phyloP scores from a whole-genome alignment of 257 asterid genomes.

The Jasminum sambac region DNA sequence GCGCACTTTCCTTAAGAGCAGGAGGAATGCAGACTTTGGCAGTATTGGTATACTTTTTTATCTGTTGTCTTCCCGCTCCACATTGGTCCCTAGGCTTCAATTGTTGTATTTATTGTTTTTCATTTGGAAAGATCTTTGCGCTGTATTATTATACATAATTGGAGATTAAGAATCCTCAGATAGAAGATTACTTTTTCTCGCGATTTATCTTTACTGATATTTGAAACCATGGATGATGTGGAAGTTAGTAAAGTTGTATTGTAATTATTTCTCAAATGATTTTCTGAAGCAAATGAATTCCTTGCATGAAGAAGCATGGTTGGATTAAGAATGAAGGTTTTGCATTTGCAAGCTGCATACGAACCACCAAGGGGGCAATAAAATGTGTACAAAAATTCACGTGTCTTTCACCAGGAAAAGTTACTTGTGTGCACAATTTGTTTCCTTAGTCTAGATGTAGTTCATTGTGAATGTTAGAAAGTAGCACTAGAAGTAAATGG shows the following conservation, averaged over 20 bases:
- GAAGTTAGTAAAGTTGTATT: not conserved
- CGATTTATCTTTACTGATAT: not conserved
- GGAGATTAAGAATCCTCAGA: not conserved
- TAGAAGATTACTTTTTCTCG: not conserved
- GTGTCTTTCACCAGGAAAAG: not conserved
- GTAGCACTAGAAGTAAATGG: not conserved
- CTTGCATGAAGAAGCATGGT: not conserved
- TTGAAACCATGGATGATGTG: not conserved
- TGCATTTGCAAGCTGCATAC: not conserved
- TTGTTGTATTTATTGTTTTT: not conserved
- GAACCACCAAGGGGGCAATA: not conserved
- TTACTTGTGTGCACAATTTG: not conserved
- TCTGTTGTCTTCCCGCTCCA: not conserved
- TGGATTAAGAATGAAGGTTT: not conserved
- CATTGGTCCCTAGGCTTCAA: not conserved
- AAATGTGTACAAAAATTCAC: not conserved
- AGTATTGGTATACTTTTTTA: constrained; percentile 34
- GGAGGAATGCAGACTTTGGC: constrained; percentile 56
- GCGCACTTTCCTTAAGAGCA: constrained; percentile 35
- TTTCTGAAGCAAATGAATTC: not conserved
- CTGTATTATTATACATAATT: not conserved
- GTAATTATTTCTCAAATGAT: not conserved
- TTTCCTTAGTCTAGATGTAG: not conserved
- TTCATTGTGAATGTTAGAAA: not conserved
- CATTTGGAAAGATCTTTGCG: not conserved